A percentile compares a stretch with the other conserved stretches of the same genome.
Evolutionary conservation across 352 stramenopile genomes (phyloP).

Genomic region (Globisporangium yorkense): DNA sequence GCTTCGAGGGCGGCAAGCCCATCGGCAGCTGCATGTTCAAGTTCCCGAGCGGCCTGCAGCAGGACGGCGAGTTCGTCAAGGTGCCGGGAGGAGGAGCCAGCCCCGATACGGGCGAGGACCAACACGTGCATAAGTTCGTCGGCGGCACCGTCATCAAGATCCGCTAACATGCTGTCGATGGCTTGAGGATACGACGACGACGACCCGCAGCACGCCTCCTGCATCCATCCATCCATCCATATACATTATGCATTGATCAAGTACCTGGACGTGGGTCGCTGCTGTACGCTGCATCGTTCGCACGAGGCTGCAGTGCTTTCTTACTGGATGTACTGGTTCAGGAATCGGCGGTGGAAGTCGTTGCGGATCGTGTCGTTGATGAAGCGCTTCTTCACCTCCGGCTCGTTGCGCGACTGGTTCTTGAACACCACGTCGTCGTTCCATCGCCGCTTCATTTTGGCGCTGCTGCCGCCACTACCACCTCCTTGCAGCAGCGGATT

Average conservation of each 20-base stretch:
- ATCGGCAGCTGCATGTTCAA: slow-evolving; percentile 86
- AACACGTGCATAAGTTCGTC: slow-evolving; percentile 59
- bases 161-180: slow-evolving; percentile 20
- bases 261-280: background rate
- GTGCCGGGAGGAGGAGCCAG: slow-evolving; percentile 5
- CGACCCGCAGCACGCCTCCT: too few relatives aligned
- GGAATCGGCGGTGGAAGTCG: slow-evolving; percentile 98
- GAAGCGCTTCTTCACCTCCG: slow-evolving; percentile 96
- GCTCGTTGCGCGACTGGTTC: slow-evolving; percentile 95
- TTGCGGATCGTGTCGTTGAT: slow-evolving; percentile 99
- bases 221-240: background rate
- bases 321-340: slow-evolving; percentile 95
- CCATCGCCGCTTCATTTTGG: slow-evolving; percentile 94
- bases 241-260: slow-evolving; percentile 3
- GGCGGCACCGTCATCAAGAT: slow-evolving; percentile 67
- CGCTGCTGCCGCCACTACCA: slow-evolving; percentile 23
- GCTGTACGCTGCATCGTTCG: too few relatives aligned
- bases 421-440: slow-evolving; percentile 99
- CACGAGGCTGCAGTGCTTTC: too few relatives aligned
- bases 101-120: slow-evolving; percentile 49
- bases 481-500: slow-evolving; percentile 86
- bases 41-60: slow-evolving; percentile 81
- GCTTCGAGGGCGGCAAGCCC: slow-evolving; percentile 82
- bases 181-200: too few relatives aligned
- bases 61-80: slow-evolving; percentile 84